Base-by-base conservation (phyloP, 2,329 filamentous ascomycete species). In the Lecanicillium sp. region DNA sequence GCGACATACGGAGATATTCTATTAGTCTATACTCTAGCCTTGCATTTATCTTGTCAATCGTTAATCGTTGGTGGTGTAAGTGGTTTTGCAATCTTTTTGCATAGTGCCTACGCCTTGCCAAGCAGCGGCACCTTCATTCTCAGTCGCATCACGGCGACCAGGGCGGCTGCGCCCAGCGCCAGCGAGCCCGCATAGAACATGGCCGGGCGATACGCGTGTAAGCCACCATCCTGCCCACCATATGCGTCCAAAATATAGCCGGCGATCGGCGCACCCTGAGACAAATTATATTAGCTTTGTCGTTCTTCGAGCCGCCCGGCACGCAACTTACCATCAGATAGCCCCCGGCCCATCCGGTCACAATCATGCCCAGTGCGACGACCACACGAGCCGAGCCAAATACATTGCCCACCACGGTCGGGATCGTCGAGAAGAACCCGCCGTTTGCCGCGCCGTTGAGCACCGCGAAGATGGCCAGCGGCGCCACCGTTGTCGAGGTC, bases 151-250 rank as follows among this genome's bases (percentile, higher is more conserved):
- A 65, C 49, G 24, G 60, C 60, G 14, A 76, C 67, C 27, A 75
- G 60, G 3, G 61, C 55, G 6, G 72, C 68, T 1, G 75, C 69
- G 1, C 58, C 67, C 15, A 75, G 56, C 0, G 74, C 70, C 58
- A 79, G 64, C 1, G 70, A 72, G 1, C 78, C 79, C 4, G 79
- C 78, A 55, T 81, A 82, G 58, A 77, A 81, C 60, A 83, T 83
- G 2, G 79, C 79, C 0, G 78, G 77, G 15, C 77, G 68, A 54
- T 78, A 83, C 0, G 78, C 74, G 19, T 71, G 62, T 2, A 80
- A 60, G 0, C 74, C 74, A 3, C 61, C 63, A 0, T 72, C 62
- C 14, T 71, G 65, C 10, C 76, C 76, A 5, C 78, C 77, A 27
- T 75, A 75, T 0, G 75, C 75, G 48, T 73, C 70, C 0, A 83